A percentile compares a stretch with the other conserved stretches of the same genome.
phyloP scores from a whole-genome alignment of 495 filamentous ascomycete species.

The Podospora didyma region DNA sequence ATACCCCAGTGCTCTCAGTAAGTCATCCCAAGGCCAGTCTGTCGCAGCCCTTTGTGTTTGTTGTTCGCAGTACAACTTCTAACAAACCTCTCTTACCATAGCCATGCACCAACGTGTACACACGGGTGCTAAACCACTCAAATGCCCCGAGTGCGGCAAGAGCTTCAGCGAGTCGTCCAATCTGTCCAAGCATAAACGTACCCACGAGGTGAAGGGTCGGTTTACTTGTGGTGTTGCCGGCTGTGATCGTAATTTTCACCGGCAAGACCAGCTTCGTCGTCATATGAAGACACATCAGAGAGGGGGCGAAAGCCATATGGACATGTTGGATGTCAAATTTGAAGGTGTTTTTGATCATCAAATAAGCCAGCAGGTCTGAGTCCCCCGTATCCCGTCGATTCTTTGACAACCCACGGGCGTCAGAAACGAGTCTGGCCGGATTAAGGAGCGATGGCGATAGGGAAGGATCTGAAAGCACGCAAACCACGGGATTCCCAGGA shows the following conservation, averaged over 20 bases:
- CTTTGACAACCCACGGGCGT: background rate
- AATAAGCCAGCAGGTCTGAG: background rate
- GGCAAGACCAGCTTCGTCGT: conserved; percentile 51
- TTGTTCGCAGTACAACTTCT: background rate
- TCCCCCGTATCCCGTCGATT: no score
- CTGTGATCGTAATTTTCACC: conserved; percentile 52
- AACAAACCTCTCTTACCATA: conserved; percentile 21
- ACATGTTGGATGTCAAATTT: conserved; percentile 2
- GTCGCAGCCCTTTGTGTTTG: background rate
- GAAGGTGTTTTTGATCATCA: conserved; percentile 6
- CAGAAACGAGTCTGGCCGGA: background rate
- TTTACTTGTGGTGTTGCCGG: conserved; percentile 42
- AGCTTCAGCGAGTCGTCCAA: conserved; percentile 54
- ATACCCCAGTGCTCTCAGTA: conserved; percentile 53
- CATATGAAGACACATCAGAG: conserved; percentile 39
- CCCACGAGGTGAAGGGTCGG: conserved; percentile 45
- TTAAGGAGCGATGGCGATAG: no score
- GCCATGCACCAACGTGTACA: conserved; percentile 57
- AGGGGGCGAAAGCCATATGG: conserved; percentile 8
- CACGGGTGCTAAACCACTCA: conserved; percentile 46
- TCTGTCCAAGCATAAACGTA: conserved; percentile 50
- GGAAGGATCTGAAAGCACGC: no score
- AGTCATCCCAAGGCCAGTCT: conserved; percentile 10
- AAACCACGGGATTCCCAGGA: no score
- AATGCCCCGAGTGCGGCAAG: conserved; percentile 46